Evolutionary conservation across 306 rosid genomes (phyloP), one percentile per base, ranked within the genome.

Genomic region (Castanopsis chinensis): DNA sequence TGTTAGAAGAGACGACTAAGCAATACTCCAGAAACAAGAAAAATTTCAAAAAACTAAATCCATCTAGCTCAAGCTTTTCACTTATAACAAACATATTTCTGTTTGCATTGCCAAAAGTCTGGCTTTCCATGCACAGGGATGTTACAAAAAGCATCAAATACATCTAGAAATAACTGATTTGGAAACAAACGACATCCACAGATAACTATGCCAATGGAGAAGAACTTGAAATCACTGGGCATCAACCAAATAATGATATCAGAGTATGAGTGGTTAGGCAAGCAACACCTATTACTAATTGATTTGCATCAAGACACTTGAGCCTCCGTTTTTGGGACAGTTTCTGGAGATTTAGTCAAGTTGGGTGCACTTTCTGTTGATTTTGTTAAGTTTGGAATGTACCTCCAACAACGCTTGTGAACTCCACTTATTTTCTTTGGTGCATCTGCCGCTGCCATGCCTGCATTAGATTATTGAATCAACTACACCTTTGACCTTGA

Each of bases 381-480:
- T 61, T 79, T 89, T 23, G 85, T 67, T 67, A 81, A 69, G 80
- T 79, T 79, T 55, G 89, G 82, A 72, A 93, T 87, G 87, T 93
- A 93, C 83, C 82, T 92, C 99, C 99, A 96, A 82, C 99, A 90
- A 55, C 99, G 97, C 87, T 96, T 96, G 90, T 96, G 96, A 79
- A 91, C 99, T 79, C 99, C 99, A 71, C 99, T 91, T 33, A 96
- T 89, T 82, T 93, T 93, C 87, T 91, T 96, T 2, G 99, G 92
- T 11, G 53, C 53, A 49, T 86, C 92, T 5, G 89, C 97, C 45
- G 82, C 56, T 14, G 84, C 91, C 84, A 83, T 81, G 74, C 99
- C 98, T 96, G 96, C 84, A 89, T 76, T 54, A 78, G 75, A 71
- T 83, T 69, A 55, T 57, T 35, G 77, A 58, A 80, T 74, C 71